Conservation (phyloP, 306 rosid genomes). For the Vigna reflexopilosa region DNA sequence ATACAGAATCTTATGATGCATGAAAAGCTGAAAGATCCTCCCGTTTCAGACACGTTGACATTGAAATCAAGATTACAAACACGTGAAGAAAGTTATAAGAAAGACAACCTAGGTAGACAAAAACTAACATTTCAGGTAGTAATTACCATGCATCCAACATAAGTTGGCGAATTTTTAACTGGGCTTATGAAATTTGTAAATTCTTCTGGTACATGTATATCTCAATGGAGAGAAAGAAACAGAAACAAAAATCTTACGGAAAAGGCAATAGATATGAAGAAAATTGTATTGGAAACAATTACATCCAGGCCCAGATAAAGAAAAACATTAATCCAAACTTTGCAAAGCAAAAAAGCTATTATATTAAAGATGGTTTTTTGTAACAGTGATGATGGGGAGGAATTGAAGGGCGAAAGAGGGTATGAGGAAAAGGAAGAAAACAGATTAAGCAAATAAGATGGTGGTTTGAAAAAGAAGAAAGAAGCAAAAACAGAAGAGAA, state of each 20-base stretch:
- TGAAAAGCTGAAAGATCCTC: slow-evolving; percentile 13
- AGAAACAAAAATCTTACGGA: background rate
- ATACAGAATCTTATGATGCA: background rate
- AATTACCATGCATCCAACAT: background rate
- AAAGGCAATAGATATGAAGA: slow-evolving; percentile 10
- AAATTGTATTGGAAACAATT: background rate
- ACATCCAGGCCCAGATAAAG: slow-evolving; percentile 24
- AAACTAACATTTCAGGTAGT: slow-evolving; percentile 17
- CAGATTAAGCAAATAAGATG: slow-evolving; percentile 4
- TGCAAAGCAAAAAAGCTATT: slow-evolving; percentile 28
- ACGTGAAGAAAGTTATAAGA: background rate
- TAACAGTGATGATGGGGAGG: slow-evolving; percentile 20
- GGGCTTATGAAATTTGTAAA: slow-evolving; percentile 34
- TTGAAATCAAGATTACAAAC: slow-evolving; percentile 28
- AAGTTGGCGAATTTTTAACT: slow-evolving; percentile 3
- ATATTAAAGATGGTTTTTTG: background rate
- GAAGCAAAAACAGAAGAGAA: background rate
- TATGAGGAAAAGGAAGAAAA: slow-evolving; percentile 21
- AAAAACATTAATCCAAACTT: slow-evolving; percentile 38
- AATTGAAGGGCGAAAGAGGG: slow-evolving; percentile 22
- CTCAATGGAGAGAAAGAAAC: background rate
- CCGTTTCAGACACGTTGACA: background rate
- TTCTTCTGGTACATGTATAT: slow-evolving; percentile 22
- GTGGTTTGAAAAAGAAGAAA: slow-evolving; percentile 16
- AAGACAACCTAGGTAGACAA: background rate